Conservation (phyloP, 345 rosid species). For the Camelina laxa region DNA sequence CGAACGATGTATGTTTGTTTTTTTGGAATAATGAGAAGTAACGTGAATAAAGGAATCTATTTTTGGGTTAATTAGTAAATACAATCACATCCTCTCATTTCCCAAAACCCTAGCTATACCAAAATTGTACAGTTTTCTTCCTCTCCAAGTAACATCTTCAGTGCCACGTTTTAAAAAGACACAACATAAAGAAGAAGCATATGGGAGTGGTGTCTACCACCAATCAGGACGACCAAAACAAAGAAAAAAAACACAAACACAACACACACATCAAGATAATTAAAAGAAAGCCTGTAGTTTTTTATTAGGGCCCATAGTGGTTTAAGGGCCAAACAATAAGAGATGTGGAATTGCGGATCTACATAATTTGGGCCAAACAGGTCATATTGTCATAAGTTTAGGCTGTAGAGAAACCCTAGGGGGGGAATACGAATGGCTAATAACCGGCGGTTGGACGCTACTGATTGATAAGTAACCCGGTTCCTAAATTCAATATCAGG, state of each 20-base stretch:
- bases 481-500: background rate
- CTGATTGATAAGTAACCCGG: too few relatives aligned
- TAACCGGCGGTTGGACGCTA: background rate
- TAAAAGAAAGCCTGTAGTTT: too few relatives aligned
- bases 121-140: slow-evolving; percentile 10
- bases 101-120: background rate
- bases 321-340: background rate
- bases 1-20: background rate
- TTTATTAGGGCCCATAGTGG: background rate
- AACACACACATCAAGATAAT: too few relatives aligned
- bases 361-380: background rate
- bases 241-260: too few relatives aligned
- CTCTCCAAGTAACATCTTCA: slow-evolving; percentile 22
- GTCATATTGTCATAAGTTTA: background rate
- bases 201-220: too few relatives aligned
- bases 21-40: slow-evolving; percentile 21
- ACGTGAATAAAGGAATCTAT: slow-evolving; percentile 20
- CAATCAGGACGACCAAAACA: too few relatives aligned
- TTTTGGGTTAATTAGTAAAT: background rate
- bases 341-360: background rate
- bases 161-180: background rate
- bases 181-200: background rate
- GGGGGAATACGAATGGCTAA: background rate
- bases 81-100: slow-evolving; percentile 23
- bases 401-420: background rate